Base-by-base conservation (phyloP, 345 rosid genomes). In the Gossypium ekmanianum region DNA sequence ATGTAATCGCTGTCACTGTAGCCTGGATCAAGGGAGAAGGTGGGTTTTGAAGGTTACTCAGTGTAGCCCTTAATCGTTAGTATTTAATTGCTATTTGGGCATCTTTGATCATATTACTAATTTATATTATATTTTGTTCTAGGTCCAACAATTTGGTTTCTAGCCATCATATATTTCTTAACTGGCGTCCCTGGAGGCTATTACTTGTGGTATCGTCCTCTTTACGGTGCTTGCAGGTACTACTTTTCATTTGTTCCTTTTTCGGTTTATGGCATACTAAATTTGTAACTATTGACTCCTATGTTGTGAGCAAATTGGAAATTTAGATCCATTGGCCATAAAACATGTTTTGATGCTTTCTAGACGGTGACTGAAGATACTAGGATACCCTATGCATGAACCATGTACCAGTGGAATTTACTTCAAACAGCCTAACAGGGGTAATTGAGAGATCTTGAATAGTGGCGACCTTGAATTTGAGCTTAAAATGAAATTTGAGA, bases 11-110 rank as follows among this genome's bases (percentile, higher is more conserved):
- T 47, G 88, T 88, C 65, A 92, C 99, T 47, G 77, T 84, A 75
- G 94, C 93, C 79, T 93, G 98, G 99, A 88, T 87, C 75, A 89
- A 88, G 71, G 99, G 97, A 74, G 95, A 87, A 88, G 98, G 99
- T 96, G 74, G 50, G 76, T 64, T 24, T 27, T 74, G 58, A 67
- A 73, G 27, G 52, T 55, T 73, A 16, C 74, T 43, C 11, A 24
- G 24, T 22, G 26, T 72, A 26, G 47, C 64, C 67, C 5, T 59
- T 47, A 41, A 18, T 48, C 1, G 34, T 52, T 43, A 24, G 20
- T 20, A 51, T 34, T 27, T 70, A n/a, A 52, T 52, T 64, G 59
- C 45, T 50, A 73, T 22, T 11, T 73, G 51, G 70, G 52, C 20
- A 44, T 64, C 39, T 71, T 55, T 75, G 47, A 27, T 76, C 34